Evolutionary conservation across 441 rosid species (phyloP).

Genomic region (Mallotus repandus): DNA sequence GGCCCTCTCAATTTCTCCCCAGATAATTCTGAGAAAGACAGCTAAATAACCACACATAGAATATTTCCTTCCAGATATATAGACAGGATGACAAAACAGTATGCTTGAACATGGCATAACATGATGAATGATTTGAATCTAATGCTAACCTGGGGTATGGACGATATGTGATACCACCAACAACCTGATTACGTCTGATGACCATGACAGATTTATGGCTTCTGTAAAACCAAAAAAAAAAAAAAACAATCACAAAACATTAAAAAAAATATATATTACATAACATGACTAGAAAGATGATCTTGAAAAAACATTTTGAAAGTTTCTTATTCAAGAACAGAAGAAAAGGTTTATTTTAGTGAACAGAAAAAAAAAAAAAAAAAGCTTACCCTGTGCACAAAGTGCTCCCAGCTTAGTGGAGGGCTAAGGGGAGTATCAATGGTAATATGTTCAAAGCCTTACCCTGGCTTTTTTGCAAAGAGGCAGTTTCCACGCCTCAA

Average conservation of each 20-base stretch:
- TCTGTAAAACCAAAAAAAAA: conserved; percentile 43
- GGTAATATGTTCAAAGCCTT: too few relatives aligned
- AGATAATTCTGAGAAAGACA: conserved; percentile 3
- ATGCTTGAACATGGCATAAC: conserved; percentile 1
- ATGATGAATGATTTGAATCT: conserved; percentile 1
- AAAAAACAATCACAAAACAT: background rate
- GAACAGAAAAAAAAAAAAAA: too few relatives aligned
- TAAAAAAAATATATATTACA: background rate
- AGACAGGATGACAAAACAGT: conserved; percentile 1
- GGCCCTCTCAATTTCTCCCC: conserved; percentile 9
- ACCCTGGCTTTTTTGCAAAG: too few relatives aligned
- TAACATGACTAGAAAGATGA: conserved; percentile 9
- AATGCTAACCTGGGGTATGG: conserved; percentile 78
- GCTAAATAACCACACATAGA: background rate
- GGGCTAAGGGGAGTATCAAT: too few relatives aligned
- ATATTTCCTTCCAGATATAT: background rate
- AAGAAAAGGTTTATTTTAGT: background rate
- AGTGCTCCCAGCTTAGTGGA: too few relatives aligned
- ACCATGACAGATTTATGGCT: conserved; percentile 98
- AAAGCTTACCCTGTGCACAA: too few relatives aligned
- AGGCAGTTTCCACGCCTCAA: too few relatives aligned
- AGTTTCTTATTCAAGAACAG: background rate
- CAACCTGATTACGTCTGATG: conserved; percentile 77
- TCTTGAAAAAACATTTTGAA: background rate
- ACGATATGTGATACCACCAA: conserved; percentile 99